These are phyloP conservation scores for Angophora floribunda DNA, from an alignment of 345 rosid genomes.

Conservation along the genomic window DNA sequence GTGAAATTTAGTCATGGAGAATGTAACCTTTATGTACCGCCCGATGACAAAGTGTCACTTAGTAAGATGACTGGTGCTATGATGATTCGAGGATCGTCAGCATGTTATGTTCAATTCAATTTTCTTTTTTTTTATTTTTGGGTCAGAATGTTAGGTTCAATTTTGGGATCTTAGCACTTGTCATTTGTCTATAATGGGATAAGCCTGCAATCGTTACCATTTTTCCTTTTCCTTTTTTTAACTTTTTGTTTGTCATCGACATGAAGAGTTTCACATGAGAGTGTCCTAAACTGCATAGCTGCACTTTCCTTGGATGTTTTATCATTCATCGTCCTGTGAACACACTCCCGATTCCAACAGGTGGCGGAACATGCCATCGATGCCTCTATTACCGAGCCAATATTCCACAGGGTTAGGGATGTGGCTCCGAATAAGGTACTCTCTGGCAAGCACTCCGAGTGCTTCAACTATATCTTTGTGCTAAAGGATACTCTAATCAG, in stretches of 20 bases:
- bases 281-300: background rate
- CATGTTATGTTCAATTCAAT: background rate
- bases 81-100: background rate
- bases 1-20: background rate
- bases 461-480: background rate
- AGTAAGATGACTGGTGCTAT: background rate
- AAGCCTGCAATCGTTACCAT: background rate
- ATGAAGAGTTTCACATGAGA: background rate
- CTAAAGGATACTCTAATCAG: background rate
- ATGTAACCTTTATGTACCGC: background rate
- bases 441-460: background rate
- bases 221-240: background rate
- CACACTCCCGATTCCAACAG: slow-evolving; percentile 10
- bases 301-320: background rate
- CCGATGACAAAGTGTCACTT: background rate
- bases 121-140: background rate
- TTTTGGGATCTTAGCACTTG: background rate
- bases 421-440: slow-evolving; percentile 98
- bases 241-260: background rate
- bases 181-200: background rate
- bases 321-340: background rate
- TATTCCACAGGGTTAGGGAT: slow-evolving; percentile 85
- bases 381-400: slow-evolving; percentile 42
- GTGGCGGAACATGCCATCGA: slow-evolving; percentile 62
- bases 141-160: background rate